A percentile compares a stretch with the other conserved stretches of the same genome.
Evolutionary conservation across 768 basidiomycete genomes (phyloP).

Genomic region (Xerocomellus dryophilus): DNA sequence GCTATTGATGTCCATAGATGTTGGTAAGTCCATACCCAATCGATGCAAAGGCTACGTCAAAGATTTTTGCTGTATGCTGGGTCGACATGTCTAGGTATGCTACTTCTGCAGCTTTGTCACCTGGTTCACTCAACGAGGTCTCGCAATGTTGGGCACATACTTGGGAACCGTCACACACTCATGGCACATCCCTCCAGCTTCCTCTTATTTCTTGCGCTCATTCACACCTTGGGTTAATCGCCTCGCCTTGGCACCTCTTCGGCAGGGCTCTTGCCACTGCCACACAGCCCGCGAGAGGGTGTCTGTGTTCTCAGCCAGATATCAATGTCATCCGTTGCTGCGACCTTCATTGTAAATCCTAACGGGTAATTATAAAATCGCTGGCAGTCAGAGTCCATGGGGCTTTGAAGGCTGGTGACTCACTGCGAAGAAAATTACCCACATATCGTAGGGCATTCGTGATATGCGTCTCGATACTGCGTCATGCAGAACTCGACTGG

Average conservation of each 20-base stretch:
- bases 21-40: neutral
- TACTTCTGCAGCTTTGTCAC: neutral
- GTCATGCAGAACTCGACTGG: too few species aligned
- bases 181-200: too few species aligned
- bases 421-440: too few species aligned
- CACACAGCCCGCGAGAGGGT: too few species aligned
- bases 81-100: neutral
- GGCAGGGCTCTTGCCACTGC: too few species aligned
- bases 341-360: neutral
- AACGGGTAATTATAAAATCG: neutral
- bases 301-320: too few species aligned
- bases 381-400: neutral
- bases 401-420: neutral
- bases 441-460: too few species aligned
- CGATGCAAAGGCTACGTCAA: neutral
- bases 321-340: too few species aligned
- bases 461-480: too few species aligned
- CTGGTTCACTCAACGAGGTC: neutral
- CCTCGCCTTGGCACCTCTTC: too few species aligned
- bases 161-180: neutral
- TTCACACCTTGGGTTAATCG: neutral
- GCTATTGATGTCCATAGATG: neutral
- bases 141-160: neutral
- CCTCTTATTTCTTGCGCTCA: neutral
- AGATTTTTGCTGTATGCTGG: neutral